phyloP scores from a whole-genome alignment of 257 asterid species.

The Nicotiana otophora region DNA sequence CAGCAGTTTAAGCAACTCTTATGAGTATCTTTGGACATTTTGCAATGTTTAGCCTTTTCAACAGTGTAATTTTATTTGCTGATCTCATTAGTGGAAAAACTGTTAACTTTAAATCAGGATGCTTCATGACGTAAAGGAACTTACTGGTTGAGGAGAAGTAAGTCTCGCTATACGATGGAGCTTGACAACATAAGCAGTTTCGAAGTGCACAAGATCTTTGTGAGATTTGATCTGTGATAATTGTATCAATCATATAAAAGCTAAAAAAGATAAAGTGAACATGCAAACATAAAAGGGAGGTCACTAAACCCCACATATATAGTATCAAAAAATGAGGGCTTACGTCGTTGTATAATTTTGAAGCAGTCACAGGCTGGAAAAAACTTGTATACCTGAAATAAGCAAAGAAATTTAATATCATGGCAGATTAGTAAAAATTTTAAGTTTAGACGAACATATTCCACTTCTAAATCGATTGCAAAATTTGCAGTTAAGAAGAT shows the following conservation, averaged over 20 bases:
- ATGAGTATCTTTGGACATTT: background rate
- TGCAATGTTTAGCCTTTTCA: background rate
- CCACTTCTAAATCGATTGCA: background rate
- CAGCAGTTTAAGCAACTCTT: background rate
- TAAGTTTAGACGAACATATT: background rate
- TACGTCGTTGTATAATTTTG: slow-evolving; percentile 94
- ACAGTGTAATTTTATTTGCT: background rate
- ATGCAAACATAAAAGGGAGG: background rate
- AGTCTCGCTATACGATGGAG: slow-evolving; percentile 92
- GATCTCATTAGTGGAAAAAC: background rate
- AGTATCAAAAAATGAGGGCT: slow-evolving; percentile 13
- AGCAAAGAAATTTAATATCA: slow-evolving; percentile 13
- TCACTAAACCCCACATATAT: background rate
- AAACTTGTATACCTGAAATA: slow-evolving; percentile 87
- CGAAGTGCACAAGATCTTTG: slow-evolving; percentile 89
- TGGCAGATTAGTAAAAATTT: background rate
- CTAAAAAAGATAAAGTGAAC: background rate
- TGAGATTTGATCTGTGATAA: slow-evolving; percentile 74
- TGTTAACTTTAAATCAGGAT: background rate
- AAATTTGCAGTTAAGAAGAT: background rate
- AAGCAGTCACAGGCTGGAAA: slow-evolving; percentile 91
- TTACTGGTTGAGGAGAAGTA: slow-evolving; percentile 78
- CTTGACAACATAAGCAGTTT: slow-evolving; percentile 97
- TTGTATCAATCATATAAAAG: slow-evolving; percentile 11
- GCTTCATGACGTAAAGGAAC: slow-evolving; percentile 32